Evolutionary conservation across 768 basidiomycete genomes (phyloP).

Genomic region (Agaricus blazei): DNA sequence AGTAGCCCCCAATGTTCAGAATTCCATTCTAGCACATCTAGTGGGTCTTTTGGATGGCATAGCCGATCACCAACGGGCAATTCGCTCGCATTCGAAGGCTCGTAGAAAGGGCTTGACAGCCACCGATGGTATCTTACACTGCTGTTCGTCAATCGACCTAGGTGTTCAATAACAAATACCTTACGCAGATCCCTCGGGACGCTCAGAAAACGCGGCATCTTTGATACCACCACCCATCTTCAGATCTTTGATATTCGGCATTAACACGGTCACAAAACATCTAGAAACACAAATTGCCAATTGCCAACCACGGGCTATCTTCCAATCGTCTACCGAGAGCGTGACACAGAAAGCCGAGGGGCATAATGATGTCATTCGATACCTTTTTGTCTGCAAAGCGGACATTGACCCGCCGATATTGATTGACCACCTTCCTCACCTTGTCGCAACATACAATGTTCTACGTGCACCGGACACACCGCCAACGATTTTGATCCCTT

Average conservation of each 20-base stretch:
- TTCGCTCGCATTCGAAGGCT: conserved; percentile 28
- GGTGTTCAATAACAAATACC: background rate
- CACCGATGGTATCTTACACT: conserved; percentile 11
- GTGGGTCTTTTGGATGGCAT: conserved; percentile 47
- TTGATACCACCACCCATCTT: conserved; percentile 33
- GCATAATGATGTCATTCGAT: conserved; percentile 22
- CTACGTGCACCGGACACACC: conserved; percentile 11
- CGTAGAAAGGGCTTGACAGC: conserved; percentile 28
- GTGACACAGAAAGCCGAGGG: conserved; percentile 4
- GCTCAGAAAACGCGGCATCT: background rate
- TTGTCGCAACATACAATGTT: conserved; percentile 76
- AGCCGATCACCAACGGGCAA: conserved; percentile 34
- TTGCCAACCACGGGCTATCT: conserved; percentile 10
- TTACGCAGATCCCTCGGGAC: background rate
- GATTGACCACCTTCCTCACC: conserved; percentile 69
- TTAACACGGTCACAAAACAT: conserved; percentile 73
- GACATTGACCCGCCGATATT: conserved; percentile 73
- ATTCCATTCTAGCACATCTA: conserved; percentile 46
- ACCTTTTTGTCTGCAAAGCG: conserved; percentile 66
- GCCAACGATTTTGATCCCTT: conserved; percentile 33
- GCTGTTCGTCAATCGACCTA: conserved; percentile 16
- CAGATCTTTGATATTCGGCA: conserved; percentile 55
- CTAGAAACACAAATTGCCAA: conserved; percentile 53
- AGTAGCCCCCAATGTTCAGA: conserved; percentile 60
- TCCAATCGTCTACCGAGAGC: conserved; percentile 17